Base-by-base conservation (phyloP, 1,284 basidiomycete genomes). In the Cryptococcus sp. region DNA sequence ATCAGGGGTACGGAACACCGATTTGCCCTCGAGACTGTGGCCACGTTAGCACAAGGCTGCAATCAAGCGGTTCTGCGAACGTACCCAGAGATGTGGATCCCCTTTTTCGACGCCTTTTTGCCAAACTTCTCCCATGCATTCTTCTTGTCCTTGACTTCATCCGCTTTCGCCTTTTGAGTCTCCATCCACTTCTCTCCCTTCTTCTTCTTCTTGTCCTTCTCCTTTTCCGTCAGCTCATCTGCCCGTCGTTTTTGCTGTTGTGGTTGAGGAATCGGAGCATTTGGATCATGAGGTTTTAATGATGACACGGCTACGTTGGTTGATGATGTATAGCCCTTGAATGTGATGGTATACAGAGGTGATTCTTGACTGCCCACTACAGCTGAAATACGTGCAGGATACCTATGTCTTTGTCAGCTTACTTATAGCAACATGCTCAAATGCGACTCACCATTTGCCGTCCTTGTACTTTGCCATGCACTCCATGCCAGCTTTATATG, bases 81-180 rank as follows among this genome's bases (percentile, higher is more conserved):
- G 54, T 43, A 60, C 91, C 91, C 60, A 86, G 90, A 67, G 90
- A 90, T 79, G 88, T 88, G 76, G 40, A 93, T 88, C 8, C 93
- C 93, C 81, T 98, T 98, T 84, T 91, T 94, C 75, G 91, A 88
- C 38, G 89, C 88, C 81, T 96, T 97, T 81, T 94, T 95, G 13
- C 94, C 90, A 82, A 99, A 99, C 81, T 92, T 93, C 80, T 97
- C 91, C 95, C 95, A 99, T 20, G 88, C 88, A 64, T 85, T 86
- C 81, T 97, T 91, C 81, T 95, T 95, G 60, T 85, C 84, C 52
- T 83, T 84, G 78, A 94, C 91, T 72, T 95, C 93, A 75, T 92
- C 90, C 10, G 92, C 88, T 79, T 95, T 95, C 19, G 86, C 85
- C 46, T 91, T 90, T 71, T 87, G 87, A 7, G 82, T 84, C 81